Conservation (phyloP, 306 rosid species). For the Geum urbanum region DNA sequence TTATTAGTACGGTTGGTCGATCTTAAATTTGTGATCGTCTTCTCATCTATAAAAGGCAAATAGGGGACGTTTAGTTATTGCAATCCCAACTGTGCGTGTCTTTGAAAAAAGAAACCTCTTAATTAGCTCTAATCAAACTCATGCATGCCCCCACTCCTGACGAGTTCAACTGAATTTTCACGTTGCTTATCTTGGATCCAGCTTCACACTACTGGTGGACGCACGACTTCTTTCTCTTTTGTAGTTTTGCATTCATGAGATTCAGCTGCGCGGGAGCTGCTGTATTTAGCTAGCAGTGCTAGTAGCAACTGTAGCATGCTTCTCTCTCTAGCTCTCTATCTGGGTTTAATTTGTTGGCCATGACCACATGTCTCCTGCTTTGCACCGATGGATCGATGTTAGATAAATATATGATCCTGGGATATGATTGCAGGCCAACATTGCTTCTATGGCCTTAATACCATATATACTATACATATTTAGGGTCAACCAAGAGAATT, state of each 20-base stretch:
- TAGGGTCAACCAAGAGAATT: no score
- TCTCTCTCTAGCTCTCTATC: conserved; percentile 16
- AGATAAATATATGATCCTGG: neutral
- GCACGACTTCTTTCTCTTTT: neutral
- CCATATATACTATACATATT: no score
- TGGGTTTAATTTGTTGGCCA: neutral
- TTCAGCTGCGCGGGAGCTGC: neutral
- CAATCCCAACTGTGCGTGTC: conserved; percentile 38
- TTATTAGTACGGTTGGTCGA: conserved; percentile 24
- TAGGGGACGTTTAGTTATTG: conserved; percentile 33
- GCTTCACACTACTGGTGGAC: neutral
- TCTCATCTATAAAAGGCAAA: conserved; percentile 44
- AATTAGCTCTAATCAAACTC: neutral
- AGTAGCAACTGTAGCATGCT: neutral
- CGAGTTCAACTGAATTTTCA: neutral
- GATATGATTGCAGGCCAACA: neutral
- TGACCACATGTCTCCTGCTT: conserved; percentile 3
- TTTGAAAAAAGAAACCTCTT: conserved; percentile 24
- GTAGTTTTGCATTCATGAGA: neutral
- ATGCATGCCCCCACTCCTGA: conserved; percentile 10
- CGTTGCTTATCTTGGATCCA: neutral
- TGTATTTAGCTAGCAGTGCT: no score
- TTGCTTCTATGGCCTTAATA: neutral
- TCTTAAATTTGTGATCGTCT: conserved; percentile 38
- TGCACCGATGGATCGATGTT: neutral